Evolutionary conservation across 164 flowering plant species (phyloP).

Genomic region (Kalanchoe fedtschenkoi): DNA sequence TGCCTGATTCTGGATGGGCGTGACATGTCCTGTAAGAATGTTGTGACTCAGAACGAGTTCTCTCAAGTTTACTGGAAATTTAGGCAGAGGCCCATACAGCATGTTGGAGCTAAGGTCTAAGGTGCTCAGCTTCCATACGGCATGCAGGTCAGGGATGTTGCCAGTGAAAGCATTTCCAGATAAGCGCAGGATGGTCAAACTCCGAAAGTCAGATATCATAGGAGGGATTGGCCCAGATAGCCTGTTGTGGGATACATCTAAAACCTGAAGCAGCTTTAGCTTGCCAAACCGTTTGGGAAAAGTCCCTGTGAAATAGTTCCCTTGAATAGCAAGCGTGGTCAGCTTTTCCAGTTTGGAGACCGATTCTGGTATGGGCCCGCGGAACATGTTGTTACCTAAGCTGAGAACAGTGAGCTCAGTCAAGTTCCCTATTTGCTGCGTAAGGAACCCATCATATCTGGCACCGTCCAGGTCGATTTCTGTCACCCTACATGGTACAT

Average conservation of each 20-base stretch:
- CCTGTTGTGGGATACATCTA: slow-evolving; percentile 26
- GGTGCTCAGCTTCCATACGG: slow-evolving; percentile 24
- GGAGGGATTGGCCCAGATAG: slow-evolving; percentile 24
- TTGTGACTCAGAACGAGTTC: slow-evolving; percentile 19
- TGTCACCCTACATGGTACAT: slow-evolving; percentile 18
- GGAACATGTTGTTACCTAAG: slow-evolving; percentile 26
- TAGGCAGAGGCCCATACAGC: slow-evolving; percentile 23
- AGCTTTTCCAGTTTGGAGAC: slow-evolving; percentile 21
- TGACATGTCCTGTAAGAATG: slow-evolving; percentile 23
- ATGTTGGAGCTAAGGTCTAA: slow-evolving; percentile 25
- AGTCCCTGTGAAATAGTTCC: slow-evolving; percentile 26
- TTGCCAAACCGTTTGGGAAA: slow-evolving; percentile 14
- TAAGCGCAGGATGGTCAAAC: slow-evolving; percentile 15
- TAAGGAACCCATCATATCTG: slow-evolving; percentile 34
- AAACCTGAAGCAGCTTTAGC: slow-evolving; percentile 16
- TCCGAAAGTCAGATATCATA: slow-evolving; percentile 10
- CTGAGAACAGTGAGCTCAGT: slow-evolving; percentile 24
- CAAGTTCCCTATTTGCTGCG: slow-evolving; percentile 26
- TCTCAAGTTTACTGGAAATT: slow-evolving; percentile 17
- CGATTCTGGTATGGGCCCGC: slow-evolving; percentile 30
- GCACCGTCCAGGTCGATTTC: slow-evolving; percentile 23
- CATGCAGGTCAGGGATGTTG: slow-evolving; percentile 22
- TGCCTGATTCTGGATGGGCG: slow-evolving; percentile 12
- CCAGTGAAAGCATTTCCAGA: slow-evolving; percentile 26
- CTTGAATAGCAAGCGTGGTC: slow-evolving; percentile 16